Conservation (phyloP, 768 basidiomycete genomes). For the Tulasnella sp. region DNA sequence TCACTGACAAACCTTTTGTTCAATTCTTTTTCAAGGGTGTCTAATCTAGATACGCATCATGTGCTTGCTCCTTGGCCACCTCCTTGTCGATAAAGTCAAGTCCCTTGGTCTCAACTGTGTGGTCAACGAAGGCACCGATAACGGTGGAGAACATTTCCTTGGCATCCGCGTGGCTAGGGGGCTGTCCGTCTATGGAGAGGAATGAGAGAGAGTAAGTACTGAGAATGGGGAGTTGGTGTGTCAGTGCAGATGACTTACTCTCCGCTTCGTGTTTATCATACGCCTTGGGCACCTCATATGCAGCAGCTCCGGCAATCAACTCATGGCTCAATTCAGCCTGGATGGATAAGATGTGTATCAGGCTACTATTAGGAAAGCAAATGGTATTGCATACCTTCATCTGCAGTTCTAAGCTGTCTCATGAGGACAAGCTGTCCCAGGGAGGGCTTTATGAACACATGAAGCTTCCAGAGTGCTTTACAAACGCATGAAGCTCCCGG, state of each 20-base stretch:
- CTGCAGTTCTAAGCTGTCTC: too few species aligned
- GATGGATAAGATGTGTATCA: not conserved
- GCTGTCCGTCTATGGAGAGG: not conserved
- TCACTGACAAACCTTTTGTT: too few species aligned
- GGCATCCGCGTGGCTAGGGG: not conserved
- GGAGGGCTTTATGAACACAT: too few species aligned
- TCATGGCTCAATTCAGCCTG: slow-evolving; percentile 15
- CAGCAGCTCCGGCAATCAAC: slow-evolving; percentile 16
- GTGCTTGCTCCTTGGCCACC: slow-evolving; percentile 16
- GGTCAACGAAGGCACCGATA: slow-evolving; percentile 15
- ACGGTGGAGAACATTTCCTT: slow-evolving; percentile 12
- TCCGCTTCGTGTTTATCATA: slow-evolving; percentile 11
- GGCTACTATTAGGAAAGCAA: too few species aligned
- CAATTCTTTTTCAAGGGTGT: too few species aligned
- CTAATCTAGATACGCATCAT: too few species aligned
- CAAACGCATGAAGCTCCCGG: too few species aligned
- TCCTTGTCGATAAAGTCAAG: slow-evolving; percentile 14
- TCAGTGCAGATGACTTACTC: not conserved
- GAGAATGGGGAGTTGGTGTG: not conserved
- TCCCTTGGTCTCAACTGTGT: slow-evolving; percentile 13
- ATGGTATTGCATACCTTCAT: too few species aligned
- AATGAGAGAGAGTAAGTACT: not conserved
- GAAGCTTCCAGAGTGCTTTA: too few species aligned
- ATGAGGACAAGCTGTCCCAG: too few species aligned
- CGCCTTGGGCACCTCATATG: slow-evolving; percentile 16